These are phyloP conservation scores for Talaromyces albobiverticillius DNA, from an alignment of 2,329 filamentous ascomycete genomes.

Conservation along the genomic window DNA sequence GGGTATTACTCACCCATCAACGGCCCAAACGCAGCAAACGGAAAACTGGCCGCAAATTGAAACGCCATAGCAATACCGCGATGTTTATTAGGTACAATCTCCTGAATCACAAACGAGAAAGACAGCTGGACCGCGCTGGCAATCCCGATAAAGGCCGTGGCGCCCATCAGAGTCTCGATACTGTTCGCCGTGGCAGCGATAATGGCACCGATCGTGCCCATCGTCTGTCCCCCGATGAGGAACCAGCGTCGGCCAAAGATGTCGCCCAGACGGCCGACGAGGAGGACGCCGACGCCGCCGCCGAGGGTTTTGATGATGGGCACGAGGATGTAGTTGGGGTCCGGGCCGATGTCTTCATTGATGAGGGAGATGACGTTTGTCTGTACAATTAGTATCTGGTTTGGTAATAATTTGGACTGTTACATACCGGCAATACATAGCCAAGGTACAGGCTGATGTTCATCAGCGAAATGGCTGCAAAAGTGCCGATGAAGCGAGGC, in stretches of 20 bases:
- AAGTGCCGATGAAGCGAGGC: too few species aligned
- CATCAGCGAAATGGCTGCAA: too few species aligned
- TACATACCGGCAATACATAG: too few species aligned
- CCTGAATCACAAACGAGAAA: not conserved
- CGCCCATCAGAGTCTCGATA: not conserved
- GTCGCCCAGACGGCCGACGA: not conserved
- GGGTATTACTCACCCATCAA: not conserved
- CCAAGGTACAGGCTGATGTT: too few species aligned
- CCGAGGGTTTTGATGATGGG: too few species aligned
- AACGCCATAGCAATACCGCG: not conserved
- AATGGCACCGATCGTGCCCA: not conserved
- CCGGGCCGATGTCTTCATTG: too few species aligned
- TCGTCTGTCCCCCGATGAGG: not conserved
- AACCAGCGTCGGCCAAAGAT: not conserved
- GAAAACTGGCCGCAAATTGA: not conserved
- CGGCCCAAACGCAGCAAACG: not conserved
- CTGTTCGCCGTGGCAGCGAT: not conserved
- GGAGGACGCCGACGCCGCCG: too few species aligned
- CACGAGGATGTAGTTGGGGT: too few species aligned
- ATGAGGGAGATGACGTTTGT: too few species aligned
- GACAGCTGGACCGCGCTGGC: not conserved
- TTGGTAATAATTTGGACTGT: too few species aligned
- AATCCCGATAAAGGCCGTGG: not conserved
- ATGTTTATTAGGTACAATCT: conserved; percentile 1
- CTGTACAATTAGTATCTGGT: too few species aligned